Evolutionary conservation across 1,139 yeast species (phyloP).

Genomic region (Pneumocystis jirovecii): DNA sequence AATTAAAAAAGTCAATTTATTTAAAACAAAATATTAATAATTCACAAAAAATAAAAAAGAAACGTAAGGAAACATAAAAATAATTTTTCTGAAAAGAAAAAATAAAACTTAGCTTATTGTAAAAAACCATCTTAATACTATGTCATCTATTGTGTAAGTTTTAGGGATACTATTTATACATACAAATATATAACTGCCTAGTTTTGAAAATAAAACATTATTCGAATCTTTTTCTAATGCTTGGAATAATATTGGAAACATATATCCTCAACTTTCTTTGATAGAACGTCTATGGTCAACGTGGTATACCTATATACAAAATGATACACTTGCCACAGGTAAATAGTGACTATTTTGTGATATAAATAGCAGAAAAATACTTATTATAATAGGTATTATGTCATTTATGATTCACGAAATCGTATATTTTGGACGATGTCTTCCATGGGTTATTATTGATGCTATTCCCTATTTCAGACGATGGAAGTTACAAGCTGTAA

Average conservation of each 20-base stretch:
- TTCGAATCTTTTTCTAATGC: constrained; percentile 9
- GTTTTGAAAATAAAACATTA: background rate
- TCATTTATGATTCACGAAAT: constrained; percentile 64
- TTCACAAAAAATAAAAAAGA: background rate
- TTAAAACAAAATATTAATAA: background rate
- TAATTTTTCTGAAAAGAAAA: background rate
- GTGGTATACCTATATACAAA: constrained; percentile 60
- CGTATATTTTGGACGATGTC: constrained; percentile 71
- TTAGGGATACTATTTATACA: background rate
- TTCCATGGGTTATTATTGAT: constrained; percentile 78
- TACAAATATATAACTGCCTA: background rate
- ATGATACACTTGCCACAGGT: constrained; percentile 67
- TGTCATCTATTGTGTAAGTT: background rate
- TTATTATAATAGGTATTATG: constrained; percentile 32
- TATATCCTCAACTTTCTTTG: constrained; percentile 21
- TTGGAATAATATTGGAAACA: constrained; percentile 6
- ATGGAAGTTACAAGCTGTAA: constrained; percentile 60
- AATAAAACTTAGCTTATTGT: background rate
- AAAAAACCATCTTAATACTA: background rate
- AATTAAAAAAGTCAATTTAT: background rate
- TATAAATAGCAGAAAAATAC: background rate
- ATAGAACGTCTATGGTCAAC: constrained; percentile 65
- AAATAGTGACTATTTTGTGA: background rate
- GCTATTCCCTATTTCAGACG: constrained; percentile 57
- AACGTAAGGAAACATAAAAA: background rate